These are phyloP conservation scores for Pichia scutulata DNA, from an alignment of 805 yeast genomes.

Conservation along the genomic window DNA sequence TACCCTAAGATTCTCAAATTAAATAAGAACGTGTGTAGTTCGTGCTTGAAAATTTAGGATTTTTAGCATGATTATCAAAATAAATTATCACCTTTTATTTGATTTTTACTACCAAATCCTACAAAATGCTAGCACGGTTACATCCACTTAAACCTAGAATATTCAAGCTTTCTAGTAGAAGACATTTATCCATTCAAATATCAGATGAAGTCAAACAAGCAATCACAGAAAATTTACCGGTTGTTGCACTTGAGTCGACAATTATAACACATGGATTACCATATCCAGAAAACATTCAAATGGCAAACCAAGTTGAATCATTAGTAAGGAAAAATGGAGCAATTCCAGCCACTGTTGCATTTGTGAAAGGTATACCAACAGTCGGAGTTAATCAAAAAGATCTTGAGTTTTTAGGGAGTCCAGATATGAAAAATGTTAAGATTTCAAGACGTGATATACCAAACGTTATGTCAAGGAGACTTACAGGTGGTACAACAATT, in stretches of 20 bases:
- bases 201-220: conserved; percentile 56
- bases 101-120: neutral
- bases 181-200: conserved; percentile 2
- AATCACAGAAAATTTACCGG: conserved; percentile 46
- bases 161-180: neutral
- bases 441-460: conserved; percentile 79
- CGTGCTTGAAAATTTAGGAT: neutral
- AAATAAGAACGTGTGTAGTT: neutral
- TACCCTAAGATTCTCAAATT: neutral
- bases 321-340: conserved; percentile 56
- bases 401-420: conserved; percentile 42
- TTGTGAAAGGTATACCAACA: conserved; percentile 59
- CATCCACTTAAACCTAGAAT: neutral
- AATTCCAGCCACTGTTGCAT: conserved; percentile 80
- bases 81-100: neutral
- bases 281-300: conserved; percentile 61
- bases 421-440: conserved; percentile 36
- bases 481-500: conserved; percentile 86
- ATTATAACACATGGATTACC: conserved; percentile 89
- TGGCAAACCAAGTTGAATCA: conserved; percentile 65
- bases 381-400: conserved; percentile 54
- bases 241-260: conserved; percentile 80
- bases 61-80: neutral
- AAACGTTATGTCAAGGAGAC: conserved; percentile 49
- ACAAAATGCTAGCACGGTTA: neutral